Evolutionary conservation across 352 stramenopile genomes (phyloP), one percentile per base, ranked within the genome.

Genomic region (Phytopythium sindhum): DNA sequence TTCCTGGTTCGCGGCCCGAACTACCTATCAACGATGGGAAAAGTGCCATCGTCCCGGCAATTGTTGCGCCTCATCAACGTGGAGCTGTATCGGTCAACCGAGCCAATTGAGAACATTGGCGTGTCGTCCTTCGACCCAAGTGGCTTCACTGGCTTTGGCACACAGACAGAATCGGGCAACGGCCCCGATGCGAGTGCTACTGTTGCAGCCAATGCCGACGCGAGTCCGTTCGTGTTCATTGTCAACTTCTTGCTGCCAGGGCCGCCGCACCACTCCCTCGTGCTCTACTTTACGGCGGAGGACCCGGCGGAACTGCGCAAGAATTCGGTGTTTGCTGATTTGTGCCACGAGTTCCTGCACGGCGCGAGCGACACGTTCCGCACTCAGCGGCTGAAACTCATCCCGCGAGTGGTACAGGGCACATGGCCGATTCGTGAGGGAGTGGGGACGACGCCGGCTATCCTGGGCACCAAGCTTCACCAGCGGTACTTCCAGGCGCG

Each of bases 391-490:
- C 75, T 97, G 29, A 98, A 98, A 72, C 63, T 98, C 12, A 96
- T 98, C 64, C 92, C 92, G 2, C 81, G 84, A 4, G 84, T 98
- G 11, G 83, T 95, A 9, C 87, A 97, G 65, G 92, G 90, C 23
- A 93, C 86, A n/a, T 97, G 88, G 77, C 79, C 93, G 11, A 94
- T 97, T 26, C 81, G 85, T 2, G 82, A 94, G 35, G 85, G 88
- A 21, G 87, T 97, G 1, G 90, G 89, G 28, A 95, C 86, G 10
- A 97, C 93, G 14, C 92, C 92, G 0, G 87, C 90, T 11, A 94
- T 98, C 58, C 72, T 97, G 35, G 92, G 91, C 26, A 96, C 86
- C 33, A 97, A 97, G 74, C 79, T 97, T 23, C 82, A 83, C 56
- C 80, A 90, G 66, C 77, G 81, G n/a, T 95, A 92, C 53, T 81